Conservation (phyloP, 1,284 basidiomycete genomes). For the Leccinum ponderosum region DNA sequence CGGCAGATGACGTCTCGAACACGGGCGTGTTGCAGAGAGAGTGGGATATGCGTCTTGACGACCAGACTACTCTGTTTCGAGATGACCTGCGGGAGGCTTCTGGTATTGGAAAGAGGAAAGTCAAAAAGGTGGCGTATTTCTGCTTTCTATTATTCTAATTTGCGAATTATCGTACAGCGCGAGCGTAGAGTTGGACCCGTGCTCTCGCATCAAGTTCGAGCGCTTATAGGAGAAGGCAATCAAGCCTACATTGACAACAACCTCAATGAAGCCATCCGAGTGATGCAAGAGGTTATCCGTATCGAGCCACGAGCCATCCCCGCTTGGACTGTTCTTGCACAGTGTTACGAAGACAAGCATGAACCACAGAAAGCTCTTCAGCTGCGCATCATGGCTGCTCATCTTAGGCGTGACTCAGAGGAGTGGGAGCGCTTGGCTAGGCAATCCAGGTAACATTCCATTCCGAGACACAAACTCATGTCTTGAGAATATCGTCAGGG, state of each 20-base stretch:
- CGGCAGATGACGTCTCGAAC: constrained; percentile 25
- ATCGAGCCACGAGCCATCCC: constrained; percentile 85
- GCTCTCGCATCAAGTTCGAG: constrained; percentile 81
- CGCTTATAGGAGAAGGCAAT: constrained; percentile 89
- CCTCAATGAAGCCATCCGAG: constrained; percentile 68
- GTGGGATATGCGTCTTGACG: constrained; percentile 42
- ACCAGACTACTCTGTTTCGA: constrained; percentile 65
- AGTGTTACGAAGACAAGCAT: constrained; percentile 19
- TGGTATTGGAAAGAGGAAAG: constrained; percentile 61
- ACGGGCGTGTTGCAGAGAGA: constrained; percentile 27
- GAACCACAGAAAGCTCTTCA: constrained; percentile 25
- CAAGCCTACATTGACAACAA: constrained; percentile 80
- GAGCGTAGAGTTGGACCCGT: constrained; percentile 48
- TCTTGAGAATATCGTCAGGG: constrained; percentile 64
- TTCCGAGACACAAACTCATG: not conserved
- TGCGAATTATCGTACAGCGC: constrained; percentile 25
- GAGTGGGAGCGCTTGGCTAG: constrained; percentile 84
- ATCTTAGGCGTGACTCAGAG: constrained; percentile 82
- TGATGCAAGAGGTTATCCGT: constrained; percentile 90
- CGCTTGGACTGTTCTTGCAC: constrained; percentile 74
- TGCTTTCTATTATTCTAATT: not conserved
- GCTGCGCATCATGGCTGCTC: constrained; percentile 48
- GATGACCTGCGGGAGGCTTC: constrained; percentile 65
- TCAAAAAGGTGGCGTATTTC: constrained; percentile 41
- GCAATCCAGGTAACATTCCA: constrained; percentile 60